Evolutionary conservation across 768 basidiomycete species (phyloP).

Genomic region (Boletellus ananiceps): DNA sequence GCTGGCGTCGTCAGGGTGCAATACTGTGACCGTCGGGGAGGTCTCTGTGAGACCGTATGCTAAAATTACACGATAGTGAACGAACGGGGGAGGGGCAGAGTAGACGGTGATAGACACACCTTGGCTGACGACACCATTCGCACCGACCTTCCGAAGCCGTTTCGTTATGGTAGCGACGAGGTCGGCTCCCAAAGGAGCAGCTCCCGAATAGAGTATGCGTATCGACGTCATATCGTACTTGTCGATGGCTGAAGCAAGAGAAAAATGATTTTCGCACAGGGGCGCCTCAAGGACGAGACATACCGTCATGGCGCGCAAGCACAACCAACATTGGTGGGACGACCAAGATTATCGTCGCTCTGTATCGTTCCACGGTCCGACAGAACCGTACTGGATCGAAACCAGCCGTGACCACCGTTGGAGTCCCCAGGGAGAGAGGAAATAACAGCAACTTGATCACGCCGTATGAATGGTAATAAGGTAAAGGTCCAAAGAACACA

Average conservation of each 20-base stretch:
- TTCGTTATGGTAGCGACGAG: constrained; percentile 47
- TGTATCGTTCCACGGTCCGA: constrained; percentile 59
- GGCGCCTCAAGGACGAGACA: neutral
- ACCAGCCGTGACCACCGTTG: constrained; percentile 55
- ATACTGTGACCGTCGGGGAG: constrained; percentile 62
- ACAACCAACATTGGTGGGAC: constrained; percentile 85
- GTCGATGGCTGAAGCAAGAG: constrained; percentile 44
- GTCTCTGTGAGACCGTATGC: constrained; percentile 84
- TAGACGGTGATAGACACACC: constrained; percentile 33
- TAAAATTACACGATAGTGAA: constrained; percentile 17
- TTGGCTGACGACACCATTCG: constrained; percentile 43
- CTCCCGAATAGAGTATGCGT: constrained; percentile 60
- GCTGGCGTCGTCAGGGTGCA: constrained; percentile 39
- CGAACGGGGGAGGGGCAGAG: neutral
- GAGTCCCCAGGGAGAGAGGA: constrained; percentile 46
- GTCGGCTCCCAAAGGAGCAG: constrained; percentile 71
- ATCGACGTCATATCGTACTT: constrained; percentile 65
- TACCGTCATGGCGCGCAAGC: constrained; percentile 65
- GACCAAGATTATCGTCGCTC: constrained; percentile 51
- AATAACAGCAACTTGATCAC: constrained; percentile 59
- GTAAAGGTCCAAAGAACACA: constrained; percentile 58
- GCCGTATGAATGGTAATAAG: constrained; percentile 54
- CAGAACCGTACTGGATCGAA: constrained; percentile 74
- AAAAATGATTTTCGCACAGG: neutral
- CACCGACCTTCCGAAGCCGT: constrained; percentile 40